Base-by-base conservation (phyloP, 1,284 basidiomycete genomes). In the Ceratobasidium theobromae region DNA sequence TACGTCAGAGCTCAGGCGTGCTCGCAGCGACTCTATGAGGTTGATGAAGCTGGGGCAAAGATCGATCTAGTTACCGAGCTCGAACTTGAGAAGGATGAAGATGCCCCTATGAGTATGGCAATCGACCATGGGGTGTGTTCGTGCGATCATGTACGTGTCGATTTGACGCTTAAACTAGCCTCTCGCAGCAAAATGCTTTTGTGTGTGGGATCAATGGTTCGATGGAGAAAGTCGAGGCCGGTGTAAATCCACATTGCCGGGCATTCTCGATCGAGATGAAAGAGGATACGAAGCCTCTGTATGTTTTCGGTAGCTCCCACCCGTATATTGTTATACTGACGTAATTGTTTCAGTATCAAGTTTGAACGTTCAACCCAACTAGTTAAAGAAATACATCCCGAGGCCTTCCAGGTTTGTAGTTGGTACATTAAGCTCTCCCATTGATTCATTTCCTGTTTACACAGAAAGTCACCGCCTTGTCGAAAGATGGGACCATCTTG, bases 101-200 rank as follows among this genome's bases (percentile, higher is more conserved):
- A 98, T 76, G 90, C 89, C 6, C 94, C 95, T 11, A 97, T 95
- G 91, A 95, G 93, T 73, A 88, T 97, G 81, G 87, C 87, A 12
- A 82, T 86, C 8, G 79, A 90, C 73, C 77, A 79, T 14, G 76
- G 84, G 75, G 92, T 91, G 73, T 71, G 76, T 58, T 11, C 21
- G 49, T 40, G 30, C n/a, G 12, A 45, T 1, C n/a, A 52, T 28
- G 52, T 68, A 58, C 53, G 46, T 51, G 40, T 32, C 65, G 49
- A 48, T 41, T 49, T 25, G 30, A n/a, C 32, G 49, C 60, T 35
- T 27, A 41, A 52, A 45, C 51, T 51, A 55, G 32, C 62, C 51
- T 48, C 23, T 30, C 52, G 40, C 51, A 62, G 38, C 77, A 79
- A 41, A 72, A 38, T 41, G 35, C 58, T 6, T 30, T 96, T 58